These are phyloP conservation scores for Podochytrium sp. DNA, from an alignment of 192 early-diverging fungal species.

Conservation along the genomic window DNA sequence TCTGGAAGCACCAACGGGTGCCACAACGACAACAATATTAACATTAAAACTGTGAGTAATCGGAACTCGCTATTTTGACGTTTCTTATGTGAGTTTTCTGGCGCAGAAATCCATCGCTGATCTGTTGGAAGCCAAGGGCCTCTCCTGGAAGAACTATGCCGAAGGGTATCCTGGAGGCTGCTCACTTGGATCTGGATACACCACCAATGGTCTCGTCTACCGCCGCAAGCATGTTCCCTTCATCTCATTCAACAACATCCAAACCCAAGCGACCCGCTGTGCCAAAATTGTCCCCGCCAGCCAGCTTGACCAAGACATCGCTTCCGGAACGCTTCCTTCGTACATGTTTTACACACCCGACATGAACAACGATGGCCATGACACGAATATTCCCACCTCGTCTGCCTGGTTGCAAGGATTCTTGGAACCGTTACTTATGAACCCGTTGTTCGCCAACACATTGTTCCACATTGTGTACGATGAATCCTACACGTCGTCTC, in stretches of 20 bases:
- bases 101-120: constrained; percentile 46
- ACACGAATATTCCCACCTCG: constrained; percentile 26
- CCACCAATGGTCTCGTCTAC: no score
- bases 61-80: not conserved
- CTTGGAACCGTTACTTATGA: constrained; percentile 50
- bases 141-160: constrained; percentile 69
- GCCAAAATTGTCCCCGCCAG: constrained; percentile 62
- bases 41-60: constrained; percentile 38
- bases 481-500: constrained; percentile 27
- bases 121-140: constrained; percentile 54
- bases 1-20: constrained; percentile 51
- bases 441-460: constrained; percentile 50
- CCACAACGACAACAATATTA: constrained; percentile 46
- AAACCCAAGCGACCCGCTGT: constrained; percentile 58
- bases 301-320: constrained; percentile 60
- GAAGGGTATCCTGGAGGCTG: constrained; percentile 70
- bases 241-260: constrained; percentile 56
- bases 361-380: constrained; percentile 50
- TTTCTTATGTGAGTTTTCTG: no score
- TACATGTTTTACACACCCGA: constrained; percentile 70
- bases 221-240: constrained; percentile 79
- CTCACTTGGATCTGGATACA: no score
- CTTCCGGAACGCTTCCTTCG: constrained; percentile 51
- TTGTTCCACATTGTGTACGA: constrained; percentile 49
- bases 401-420: constrained; percentile 60